phyloP scores from a whole-genome alignment of 73 alveolate species.

The Paramecium sonneborni region DNA sequence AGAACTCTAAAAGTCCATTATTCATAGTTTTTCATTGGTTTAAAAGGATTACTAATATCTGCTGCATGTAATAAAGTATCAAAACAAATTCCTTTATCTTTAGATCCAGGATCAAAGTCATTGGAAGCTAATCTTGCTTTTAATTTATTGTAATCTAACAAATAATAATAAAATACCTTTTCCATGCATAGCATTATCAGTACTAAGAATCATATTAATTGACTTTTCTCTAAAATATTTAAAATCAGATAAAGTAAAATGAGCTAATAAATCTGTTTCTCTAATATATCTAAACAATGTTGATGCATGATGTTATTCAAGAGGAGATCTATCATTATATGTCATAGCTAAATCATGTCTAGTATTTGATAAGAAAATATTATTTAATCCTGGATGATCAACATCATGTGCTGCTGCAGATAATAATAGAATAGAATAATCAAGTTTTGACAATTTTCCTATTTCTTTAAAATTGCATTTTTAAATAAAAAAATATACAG shows the following conservation, averaged over 20 bases:
- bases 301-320: conserved; percentile 79
- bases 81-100: conserved; percentile 75
- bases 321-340: conserved; percentile 78
- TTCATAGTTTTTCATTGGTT: conserved; percentile 72
- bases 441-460: conserved; percentile 70
- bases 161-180: background rate
- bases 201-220: conserved; percentile 78
- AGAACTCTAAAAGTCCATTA: conserved; percentile 84
- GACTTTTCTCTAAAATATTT: conserved; percentile 74
- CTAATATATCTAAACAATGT: conserved; percentile 64
- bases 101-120: conserved; percentile 73
- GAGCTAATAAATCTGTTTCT: conserved; percentile 64
- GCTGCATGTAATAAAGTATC: conserved; percentile 79
- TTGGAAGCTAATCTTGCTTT: conserved; percentile 33
- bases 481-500: conserved; percentile 73
- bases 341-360: conserved; percentile 69
- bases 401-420: conserved; percentile 80
- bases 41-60: conserved; percentile 89
- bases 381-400: conserved; percentile 85
- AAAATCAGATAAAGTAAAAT: conserved; percentile 62
- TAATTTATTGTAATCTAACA: conserved; percentile 15
- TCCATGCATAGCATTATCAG: conserved; percentile 90
- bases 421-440: conserved; percentile 71
- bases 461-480: conserved; percentile 74
- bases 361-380: conserved; percentile 70